Base-by-base conservation (phyloP, 768 basidiomycete species). In the Paxillus rubicundulus region DNA sequence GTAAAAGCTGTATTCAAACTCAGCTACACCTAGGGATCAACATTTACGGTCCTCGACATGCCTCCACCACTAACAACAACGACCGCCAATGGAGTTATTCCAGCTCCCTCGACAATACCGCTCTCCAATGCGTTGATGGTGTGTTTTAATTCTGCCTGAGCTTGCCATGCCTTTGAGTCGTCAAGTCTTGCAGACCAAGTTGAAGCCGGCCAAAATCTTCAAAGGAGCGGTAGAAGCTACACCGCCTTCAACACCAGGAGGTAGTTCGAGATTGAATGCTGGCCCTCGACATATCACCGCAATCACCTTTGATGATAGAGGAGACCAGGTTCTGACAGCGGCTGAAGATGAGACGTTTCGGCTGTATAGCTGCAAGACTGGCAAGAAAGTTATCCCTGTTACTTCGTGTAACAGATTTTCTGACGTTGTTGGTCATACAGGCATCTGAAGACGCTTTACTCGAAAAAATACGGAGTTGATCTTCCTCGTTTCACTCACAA, bases 381-480 rank as follows among this genome's bases (percentile, higher is more conserved):
- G 96, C 76, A 95, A 90, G 96, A 86, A 80, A 88, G 96, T 89
- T 63, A 54, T 61, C 56, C 57, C 59, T 53, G 60, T 63, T 46
- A 43, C 50, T 53, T 56, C 37, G 46, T 47, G 49, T 48, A 55
- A 55, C 55, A 47, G 58, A 58, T 54, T 56, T 58, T 52, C 65
- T 70, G 68, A 71, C 61, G 63, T 56, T 47, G n/a, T 49, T 39
- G 53, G 39, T 38, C 9, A 50, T 56, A 53, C 60, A 90, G 95
- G 76, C 79, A 80, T 47, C 61, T 81, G 32, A 94, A 91, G 70
- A 86, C 85, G 1, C 70, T 94, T 3, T 82, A 87, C 61, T 98
- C 95, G 0, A 94, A 95, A 72, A 99, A 99, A 69, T 99, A 98
- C 69, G 97, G 97, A 1, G 88, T 94, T 41, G 92, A 96, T 70